Percentiles rank a stretch among this genome's conserved stretches.
phyloP scores from a whole-genome alignment of 2,329 filamentous ascomycete genomes.

The Cordyceps militaris region DNA sequence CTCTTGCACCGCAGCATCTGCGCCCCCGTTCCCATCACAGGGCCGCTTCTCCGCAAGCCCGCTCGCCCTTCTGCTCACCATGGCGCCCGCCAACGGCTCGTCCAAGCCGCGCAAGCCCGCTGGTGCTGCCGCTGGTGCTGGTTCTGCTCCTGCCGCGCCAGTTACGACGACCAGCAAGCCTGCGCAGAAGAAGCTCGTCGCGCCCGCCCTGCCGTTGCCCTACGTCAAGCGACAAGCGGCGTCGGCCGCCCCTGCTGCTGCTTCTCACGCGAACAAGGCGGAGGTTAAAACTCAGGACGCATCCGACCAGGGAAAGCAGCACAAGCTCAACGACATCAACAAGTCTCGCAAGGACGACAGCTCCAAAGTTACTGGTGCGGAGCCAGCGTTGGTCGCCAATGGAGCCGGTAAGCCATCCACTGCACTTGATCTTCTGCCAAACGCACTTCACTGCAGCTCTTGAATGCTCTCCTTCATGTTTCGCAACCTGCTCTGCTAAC shows the following conservation, averaged over 20 bases:
- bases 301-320: background rate
- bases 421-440: background rate
- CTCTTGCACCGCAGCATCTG: background rate
- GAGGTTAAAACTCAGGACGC: background rate
- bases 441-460: background rate
- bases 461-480: background rate
- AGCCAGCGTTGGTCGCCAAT: slow-evolving; percentile 3
- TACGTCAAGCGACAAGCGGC: slow-evolving; percentile 33
- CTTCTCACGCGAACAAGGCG: slow-evolving; percentile 16
- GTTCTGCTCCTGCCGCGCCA: slow-evolving; percentile 2
- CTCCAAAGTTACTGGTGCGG: slow-evolving; percentile 4
- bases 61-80: slow-evolving; percentile 12
- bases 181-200: slow-evolving; percentile 25
- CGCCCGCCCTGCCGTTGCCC: slow-evolving; percentile 33
- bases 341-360: slow-evolving; percentile 6
- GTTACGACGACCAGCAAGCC: slow-evolving; percentile 17
- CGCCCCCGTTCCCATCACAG: slow-evolving; percentile 5
- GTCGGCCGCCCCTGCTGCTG: slow-evolving; percentile 18
- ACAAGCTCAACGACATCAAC: background rate
- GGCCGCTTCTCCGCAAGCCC: slow-evolving; percentile 10
- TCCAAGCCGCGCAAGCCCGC: slow-evolving; percentile 26
- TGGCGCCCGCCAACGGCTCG: slow-evolving; percentile 22
- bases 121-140: slow-evolving; percentile 11
- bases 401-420: slow-evolving; percentile 2
- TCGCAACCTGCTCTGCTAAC: background rate